Base-by-base conservation (phyloP, 163 green algal genomes). In the Botryococcus braunii region DNA sequence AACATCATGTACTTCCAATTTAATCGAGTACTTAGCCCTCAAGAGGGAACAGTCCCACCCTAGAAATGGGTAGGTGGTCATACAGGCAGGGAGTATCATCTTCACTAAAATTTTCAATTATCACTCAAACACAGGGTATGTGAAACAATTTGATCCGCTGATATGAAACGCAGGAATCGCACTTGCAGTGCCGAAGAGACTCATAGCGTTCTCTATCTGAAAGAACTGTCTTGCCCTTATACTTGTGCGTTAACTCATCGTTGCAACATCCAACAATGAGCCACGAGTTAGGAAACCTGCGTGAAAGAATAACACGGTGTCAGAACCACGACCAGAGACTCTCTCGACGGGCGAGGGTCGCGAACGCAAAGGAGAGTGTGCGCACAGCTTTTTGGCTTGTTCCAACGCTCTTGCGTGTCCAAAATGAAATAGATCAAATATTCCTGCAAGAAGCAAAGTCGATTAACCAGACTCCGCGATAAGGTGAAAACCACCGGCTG, bases 401-500 rank as follows among this genome's bases (percentile, higher is more conserved):
- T 96, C 90, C 58, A 96, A 71, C 4, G 90, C 86, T n/a, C 80
- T 71, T 3, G 90, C 89, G 49, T 96, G 90, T 0, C 90, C 90
- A 75, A 95, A 94, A 70, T 96, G 90, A 52, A 96, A 96, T 29
- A 96, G 73, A 68, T 96, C 90, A 56, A 94, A 96, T 39, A 96
- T 91, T 11, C 89, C 89, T 91, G 82, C 73, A 68, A 8, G 17
- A 67, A 40, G 36, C 21, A 36, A 17, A 67, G 2, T 31, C 50
- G 11, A 60, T 23, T 8, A 31, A 23, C 17, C 2, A 9, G 2
- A 60, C 34, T 60, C 21, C 8, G 9, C 50, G 11, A 23, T 38
- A 9, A 60, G 50, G 9, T 38, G 8, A 65, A 32, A 3, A 69
- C 29, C 9, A 39, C 13, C 40, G 17, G n/a, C 46, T 55, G 49